phyloP scores from a whole-genome alignment of 805 yeast species.

The Candida insectalens region DNA sequence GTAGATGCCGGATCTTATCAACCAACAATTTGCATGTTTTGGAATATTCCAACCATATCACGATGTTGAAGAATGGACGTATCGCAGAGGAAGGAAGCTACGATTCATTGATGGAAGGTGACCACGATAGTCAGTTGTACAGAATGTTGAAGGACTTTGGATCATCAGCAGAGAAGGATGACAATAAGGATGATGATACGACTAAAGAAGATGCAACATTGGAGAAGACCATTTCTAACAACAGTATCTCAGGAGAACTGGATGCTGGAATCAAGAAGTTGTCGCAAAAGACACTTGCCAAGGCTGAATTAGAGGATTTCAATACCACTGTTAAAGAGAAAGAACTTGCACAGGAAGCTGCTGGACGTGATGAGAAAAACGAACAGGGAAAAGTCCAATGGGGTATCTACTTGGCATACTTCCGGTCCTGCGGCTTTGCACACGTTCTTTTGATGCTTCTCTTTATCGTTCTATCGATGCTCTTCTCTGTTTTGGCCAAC shows the following conservation, averaged over 20 bases:
- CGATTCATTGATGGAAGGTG: constrained; percentile 30
- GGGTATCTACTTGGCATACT: constrained; percentile 74
- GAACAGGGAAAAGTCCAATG: constrained; percentile 94
- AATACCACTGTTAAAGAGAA: constrained; percentile 21
- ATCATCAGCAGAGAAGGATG: constrained; percentile 19
- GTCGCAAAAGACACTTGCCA: constrained; percentile 37
- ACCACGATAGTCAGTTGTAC: constrained; percentile 30
- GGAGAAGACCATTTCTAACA: constrained; percentile 5
- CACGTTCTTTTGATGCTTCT: constrained; percentile 50
- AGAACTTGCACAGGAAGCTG: constrained; percentile 31
- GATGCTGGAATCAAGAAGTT: constrained; percentile 22
- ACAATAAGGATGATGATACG: constrained; percentile 4
- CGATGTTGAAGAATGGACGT: constrained; percentile 52
- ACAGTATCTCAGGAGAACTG: constrained; percentile 12
- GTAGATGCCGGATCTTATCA: constrained; percentile 46
- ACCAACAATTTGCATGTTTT: constrained; percentile 51
- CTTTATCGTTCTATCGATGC: constrained; percentile 49
- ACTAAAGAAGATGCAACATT: constrained; percentile 2
- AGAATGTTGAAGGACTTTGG: constrained; percentile 48
- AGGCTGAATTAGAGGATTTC: constrained; percentile 50
- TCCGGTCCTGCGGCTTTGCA: constrained; percentile 72
- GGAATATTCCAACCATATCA: constrained; percentile 49
- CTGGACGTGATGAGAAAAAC: constrained; percentile 58
- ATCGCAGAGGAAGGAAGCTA: constrained; percentile 60
- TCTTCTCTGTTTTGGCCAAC: constrained; percentile 56